Evolutionary conservation across 768 basidiomycete genomes (phyloP).

Genomic region (Sarcodon aspratus): DNA sequence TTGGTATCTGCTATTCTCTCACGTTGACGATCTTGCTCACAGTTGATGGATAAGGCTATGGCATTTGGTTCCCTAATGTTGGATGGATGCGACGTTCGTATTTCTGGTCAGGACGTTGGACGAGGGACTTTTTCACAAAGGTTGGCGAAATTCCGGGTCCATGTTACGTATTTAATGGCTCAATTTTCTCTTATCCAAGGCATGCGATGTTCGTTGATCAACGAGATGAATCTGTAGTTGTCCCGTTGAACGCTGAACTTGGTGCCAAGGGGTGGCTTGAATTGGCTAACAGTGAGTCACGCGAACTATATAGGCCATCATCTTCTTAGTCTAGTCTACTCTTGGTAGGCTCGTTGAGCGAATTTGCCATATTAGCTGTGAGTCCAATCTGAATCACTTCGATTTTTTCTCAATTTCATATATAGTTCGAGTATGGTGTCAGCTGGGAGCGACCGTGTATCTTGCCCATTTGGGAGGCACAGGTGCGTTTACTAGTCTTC

Average conservation of each 20-base stretch:
- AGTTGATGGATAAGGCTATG: constrained; percentile 42
- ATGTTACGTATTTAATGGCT: background rate
- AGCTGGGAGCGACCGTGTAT: constrained; percentile 82
- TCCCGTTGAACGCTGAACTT: constrained; percentile 70
- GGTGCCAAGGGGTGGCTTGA: constrained; percentile 59
- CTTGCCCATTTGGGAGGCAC: constrained; percentile 87
- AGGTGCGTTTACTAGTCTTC: constrained; percentile 29
- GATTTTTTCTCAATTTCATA: background rate
- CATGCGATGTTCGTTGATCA: constrained; percentile 94
- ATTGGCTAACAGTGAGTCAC: constrained; percentile 68
- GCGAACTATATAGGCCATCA: background rate
- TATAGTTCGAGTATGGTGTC: constrained; percentile 79
- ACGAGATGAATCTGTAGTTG: constrained; percentile 63
- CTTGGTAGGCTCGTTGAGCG: constrained; percentile 67
- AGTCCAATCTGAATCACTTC: constrained; percentile 13
- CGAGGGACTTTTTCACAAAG: constrained; percentile 83
- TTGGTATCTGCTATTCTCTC: constrained; percentile 15
- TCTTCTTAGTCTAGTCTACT: background rate
- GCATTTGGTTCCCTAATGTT: constrained; percentile 82
- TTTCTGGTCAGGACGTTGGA: constrained; percentile 91
- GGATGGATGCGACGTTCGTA: constrained; percentile 74
- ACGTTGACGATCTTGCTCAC: background rate
- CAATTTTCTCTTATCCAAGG: constrained; percentile 16
- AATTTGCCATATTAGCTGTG: constrained; percentile 82
- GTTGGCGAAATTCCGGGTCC: constrained; percentile 15